phyloP scores from a whole-genome alignment of 148 eudicot species.

The Diospyros kaki region DNA sequence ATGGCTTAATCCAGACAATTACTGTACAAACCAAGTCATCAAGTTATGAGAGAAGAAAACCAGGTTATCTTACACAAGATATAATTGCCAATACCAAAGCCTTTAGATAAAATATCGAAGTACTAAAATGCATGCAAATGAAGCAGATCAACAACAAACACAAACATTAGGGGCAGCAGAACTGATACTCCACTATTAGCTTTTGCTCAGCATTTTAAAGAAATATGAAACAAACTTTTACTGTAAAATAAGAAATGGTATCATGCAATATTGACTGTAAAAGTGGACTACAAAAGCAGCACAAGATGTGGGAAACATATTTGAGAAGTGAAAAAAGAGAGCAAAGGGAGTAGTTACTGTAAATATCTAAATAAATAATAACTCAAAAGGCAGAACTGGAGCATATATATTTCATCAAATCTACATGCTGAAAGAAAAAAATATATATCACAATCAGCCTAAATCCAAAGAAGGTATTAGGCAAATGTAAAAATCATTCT shows the following conservation, averaged over 20 bases:
- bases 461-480: not conserved
- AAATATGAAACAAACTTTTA: not conserved
- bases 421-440: not conserved
- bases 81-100: not conserved
- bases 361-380: not conserved
- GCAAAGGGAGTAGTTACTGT: not conserved
- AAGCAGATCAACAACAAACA: not conserved
- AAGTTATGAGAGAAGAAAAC: not conserved
- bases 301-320: not conserved
- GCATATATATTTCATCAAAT: not conserved
- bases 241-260: not conserved
- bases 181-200: not conserved
- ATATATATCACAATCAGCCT: too few species aligned
- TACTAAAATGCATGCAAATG: not conserved
- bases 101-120: not conserved
- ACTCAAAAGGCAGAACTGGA: not conserved
- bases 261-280: not conserved
- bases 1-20: constrained; percentile 1
- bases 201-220: not conserved
- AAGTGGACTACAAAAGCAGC: not conserved
- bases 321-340: not conserved
- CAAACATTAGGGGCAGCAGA: not conserved
- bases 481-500: not conserved
- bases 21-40: constrained; percentile 8
- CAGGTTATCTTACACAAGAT: not conserved